Evolutionary conservation across 1,284 basidiomycete genomes (phyloP), one percentile per base, ranked within the genome.

Genomic region (Cutaneotrichosporon spelunceum): DNA sequence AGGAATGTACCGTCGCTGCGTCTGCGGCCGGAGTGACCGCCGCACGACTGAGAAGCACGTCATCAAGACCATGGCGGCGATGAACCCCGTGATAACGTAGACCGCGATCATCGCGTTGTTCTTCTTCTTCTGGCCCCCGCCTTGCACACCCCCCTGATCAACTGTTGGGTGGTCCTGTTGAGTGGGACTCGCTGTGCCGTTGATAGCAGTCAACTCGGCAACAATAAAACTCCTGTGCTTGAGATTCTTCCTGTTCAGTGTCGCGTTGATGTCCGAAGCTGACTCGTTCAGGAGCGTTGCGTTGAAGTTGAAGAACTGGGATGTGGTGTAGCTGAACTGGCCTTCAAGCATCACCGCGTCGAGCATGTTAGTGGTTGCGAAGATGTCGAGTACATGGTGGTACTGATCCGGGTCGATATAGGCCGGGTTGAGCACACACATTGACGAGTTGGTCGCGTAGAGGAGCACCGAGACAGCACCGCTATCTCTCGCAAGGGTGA

Each of bases 41-140:
- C 93, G 83, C 0, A 67, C 45, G 10, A 82, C 82, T 27, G 61
- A 45, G 64, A 70, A 11, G 79, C 71, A 55, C 0, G 66, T 67
- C 23, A 67, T 67, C 47, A 61, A 62, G 44, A 95, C 90, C 27
- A 93, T 80, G 14, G 86, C 85, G 39, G 90, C 90, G 56, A 93
- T 88, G 60, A 88, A 87, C 11, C 90, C 91, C 0, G 90, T 91
- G 63, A 93, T 90, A 5, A 87, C 85, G 73, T 94, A 95, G 16
- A 94, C 82, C 24, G 92, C 85, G 65, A 93, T 90, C 90, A 79
- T 76, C 13, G 72, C 76, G 26, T 65, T 53, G 24, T 67, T 70
- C 53, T 62, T 69, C 34, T 64, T 70, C 26, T 59, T 62, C 6
- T 63, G 57, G 6, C 59, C 66, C 21, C 60, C 48, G 34, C 24